Base-by-base conservation (phyloP, 192 early-diverging fungal genomes). In the Dissophora ornata region DNA sequence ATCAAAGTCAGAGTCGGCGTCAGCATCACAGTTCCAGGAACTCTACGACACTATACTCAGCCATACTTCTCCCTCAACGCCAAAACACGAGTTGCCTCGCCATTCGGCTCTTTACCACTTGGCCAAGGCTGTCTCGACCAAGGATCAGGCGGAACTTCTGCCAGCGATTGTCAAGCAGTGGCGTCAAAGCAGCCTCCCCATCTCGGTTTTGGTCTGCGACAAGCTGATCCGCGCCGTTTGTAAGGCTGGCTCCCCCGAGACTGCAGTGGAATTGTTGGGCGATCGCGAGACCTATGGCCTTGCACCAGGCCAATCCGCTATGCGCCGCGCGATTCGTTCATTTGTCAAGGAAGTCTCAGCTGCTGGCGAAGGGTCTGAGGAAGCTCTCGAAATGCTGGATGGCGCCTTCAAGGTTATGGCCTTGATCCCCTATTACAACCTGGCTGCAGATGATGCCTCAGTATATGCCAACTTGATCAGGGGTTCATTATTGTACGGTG, bases 321-420 rank as follows among this genome's bases (percentile, higher is more conserved):
- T 77, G 64, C 73, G 73, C 38, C 57, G 65, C 26, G 65, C 62
- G 13, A 46, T 77, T 28, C 63, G 64, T 2, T 60, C 73, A n/a
- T 77, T 67, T 53, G 59, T 67, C 42, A 52, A 67, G 32, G 58
- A 67, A 34, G 53, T 77, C 44, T 41, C 40, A 25, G 50, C 42
- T 42, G 49, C 67, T 28, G 57, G 38, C 3, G 36, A n/a, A 16
- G 44, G 26, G 36, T 51, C 61, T 45, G 71, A 77, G 25, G 58
- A 61, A 11, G 57, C 45, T 5, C 25, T 77, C 34, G 58, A 59
- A 19, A 67, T 62, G 57, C 44, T 77, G 65, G 64, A 77, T 51
- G 73, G 64, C 6, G 73, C 73, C 6, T 77, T 77, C 65, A 67
- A 67, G 73, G 21, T 30, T 13, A 62, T 77, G 73, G 73, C 73